Evolutionary conservation across 2,329 filamentous ascomycete genomes (phyloP).

Genomic region (Diaporthe sp.): DNA sequence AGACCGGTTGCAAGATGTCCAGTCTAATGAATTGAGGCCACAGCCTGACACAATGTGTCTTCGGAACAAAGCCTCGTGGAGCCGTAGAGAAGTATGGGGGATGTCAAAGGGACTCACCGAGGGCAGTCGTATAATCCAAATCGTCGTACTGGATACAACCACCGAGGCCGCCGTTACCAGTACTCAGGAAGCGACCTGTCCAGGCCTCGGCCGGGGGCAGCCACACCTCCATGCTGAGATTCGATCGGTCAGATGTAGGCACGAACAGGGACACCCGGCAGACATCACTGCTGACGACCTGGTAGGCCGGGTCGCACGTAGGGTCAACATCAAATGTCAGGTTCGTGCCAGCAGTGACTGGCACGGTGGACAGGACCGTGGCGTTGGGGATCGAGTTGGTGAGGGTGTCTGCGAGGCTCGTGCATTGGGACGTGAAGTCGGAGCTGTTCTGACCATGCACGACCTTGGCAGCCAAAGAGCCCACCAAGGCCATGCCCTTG

Average conservation of each 20-base stretch:
- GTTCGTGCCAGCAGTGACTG: slow-evolving; percentile 55
- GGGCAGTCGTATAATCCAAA: slow-evolving; percentile 54
- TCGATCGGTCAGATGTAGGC: slow-evolving; percentile 51
- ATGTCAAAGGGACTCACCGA: slow-evolving; percentile 42
- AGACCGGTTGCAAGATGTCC: neutral
- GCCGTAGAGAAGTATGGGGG: neutral
- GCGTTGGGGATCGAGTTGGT: slow-evolving; percentile 47
- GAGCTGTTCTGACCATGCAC: slow-evolving; percentile 22
- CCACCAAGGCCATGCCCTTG: slow-evolving; percentile 9
- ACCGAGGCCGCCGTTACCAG: slow-evolving; percentile 61
- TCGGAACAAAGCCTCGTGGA: neutral
- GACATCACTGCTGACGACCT: slow-evolving; percentile 43
- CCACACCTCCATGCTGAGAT: slow-evolving; percentile 61
- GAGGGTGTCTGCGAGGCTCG: slow-evolving; percentile 47
- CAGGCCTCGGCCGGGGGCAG: slow-evolving; percentile 55
- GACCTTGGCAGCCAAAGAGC: slow-evolving; percentile 2
- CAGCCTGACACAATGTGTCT: neutral
- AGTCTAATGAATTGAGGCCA: no score
- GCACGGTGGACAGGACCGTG: slow-evolving; percentile 51
- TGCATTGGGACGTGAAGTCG: slow-evolving; percentile 40
- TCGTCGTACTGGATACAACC: slow-evolving; percentile 61
- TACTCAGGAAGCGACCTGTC: slow-evolving; percentile 59
- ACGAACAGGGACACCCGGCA: slow-evolving; percentile 48
- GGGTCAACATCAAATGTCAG: slow-evolving; percentile 52
- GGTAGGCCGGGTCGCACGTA: slow-evolving; percentile 49